phyloP scores from a whole-genome alignment of 306 rosid genomes.

The Rubus idaeus region DNA sequence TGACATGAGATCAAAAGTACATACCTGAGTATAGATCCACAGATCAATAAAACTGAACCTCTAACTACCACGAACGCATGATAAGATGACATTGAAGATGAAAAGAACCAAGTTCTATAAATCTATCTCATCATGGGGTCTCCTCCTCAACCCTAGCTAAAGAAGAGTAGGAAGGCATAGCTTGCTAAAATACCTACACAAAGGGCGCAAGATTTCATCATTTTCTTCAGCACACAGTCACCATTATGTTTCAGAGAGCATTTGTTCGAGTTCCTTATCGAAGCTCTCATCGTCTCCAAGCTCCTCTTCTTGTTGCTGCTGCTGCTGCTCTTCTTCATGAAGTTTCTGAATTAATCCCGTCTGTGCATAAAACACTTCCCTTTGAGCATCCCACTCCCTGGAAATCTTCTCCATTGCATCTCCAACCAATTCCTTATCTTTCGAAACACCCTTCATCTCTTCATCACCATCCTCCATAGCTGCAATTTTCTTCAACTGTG shows the following conservation, averaged over 20 bases:
- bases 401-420: slow-evolving; percentile 55
- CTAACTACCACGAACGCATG: too few species aligned
- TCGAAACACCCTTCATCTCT: slow-evolving; percentile 59
- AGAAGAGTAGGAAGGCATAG: too few species aligned
- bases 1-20: too few species aligned
- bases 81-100: too few species aligned
- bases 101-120: too few species aligned
- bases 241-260: slow-evolving; percentile 13
- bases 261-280: slow-evolving; percentile 33
- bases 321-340: slow-evolving; percentile 4
- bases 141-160: too few species aligned
- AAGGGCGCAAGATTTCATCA: too few species aligned
- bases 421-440: slow-evolving; percentile 47
- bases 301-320: slow-evolving; percentile 17
- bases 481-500: slow-evolving; percentile 65
- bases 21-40: neutral
- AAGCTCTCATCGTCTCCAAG: slow-evolving; percentile 18
- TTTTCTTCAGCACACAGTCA: too few species aligned
- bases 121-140: too few species aligned
- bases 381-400: slow-evolving; percentile 57
- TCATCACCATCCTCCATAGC: slow-evolving; percentile 55
- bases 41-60: neutral
- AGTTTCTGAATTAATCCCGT: slow-evolving; percentile 41
- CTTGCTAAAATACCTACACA: too few species aligned
- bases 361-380: slow-evolving; percentile 49